Evolutionary conservation across 2,329 filamentous ascomycete genomes (phyloP), one percentile per base, ranked within the genome.

Genomic region (Penicillium glabrum): DNA sequence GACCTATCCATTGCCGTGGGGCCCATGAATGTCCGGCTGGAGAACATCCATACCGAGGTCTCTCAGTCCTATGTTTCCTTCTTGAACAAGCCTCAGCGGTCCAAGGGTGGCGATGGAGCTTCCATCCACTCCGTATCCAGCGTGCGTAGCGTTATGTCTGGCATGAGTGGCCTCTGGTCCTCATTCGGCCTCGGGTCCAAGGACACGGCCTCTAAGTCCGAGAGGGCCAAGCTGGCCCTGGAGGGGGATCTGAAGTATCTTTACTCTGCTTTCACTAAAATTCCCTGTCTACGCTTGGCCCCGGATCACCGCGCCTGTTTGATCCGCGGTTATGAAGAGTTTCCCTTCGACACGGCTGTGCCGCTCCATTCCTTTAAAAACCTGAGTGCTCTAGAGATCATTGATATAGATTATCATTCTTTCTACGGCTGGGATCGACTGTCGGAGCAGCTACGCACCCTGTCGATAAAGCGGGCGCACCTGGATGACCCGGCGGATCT

Each of bases 311-410:
- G 91, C 64, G 93, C 93, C 48, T 88, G 89, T 52, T 80, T 97
- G 59, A 97, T 99, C 65, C 85, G 88, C 64, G 93, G 93, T 27
- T 98, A 95, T 71, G 95, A 99, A 75, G 93, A 97, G 75, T 99
- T 98, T 65, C 95, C 95, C 3, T 97, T 98, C 74, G 95, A 99
- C 75, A 96, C 91, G 24, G 95, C 95, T 21, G 95, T 99, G 29
- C 95, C 95, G 21, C 82, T 99, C n/a, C 89, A 96, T 73, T 90
- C 90, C 9, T 98, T 99, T 84, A 98, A 99, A 78, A 99, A 98
- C 66, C 80, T 98, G 53, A 93, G 93, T 75, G 89, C 91, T 23
- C 82, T 99, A 62, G 95, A 99, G 74, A 90, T 99, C 52, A 93
- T 89, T 77, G 93, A 96, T 76, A 89, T 98, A 71, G 95, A 99